These are phyloP conservation scores for Penicillium sp. DNA, from an alignment of 2,329 filamentous ascomycete genomes.

Conservation along the genomic window DNA sequence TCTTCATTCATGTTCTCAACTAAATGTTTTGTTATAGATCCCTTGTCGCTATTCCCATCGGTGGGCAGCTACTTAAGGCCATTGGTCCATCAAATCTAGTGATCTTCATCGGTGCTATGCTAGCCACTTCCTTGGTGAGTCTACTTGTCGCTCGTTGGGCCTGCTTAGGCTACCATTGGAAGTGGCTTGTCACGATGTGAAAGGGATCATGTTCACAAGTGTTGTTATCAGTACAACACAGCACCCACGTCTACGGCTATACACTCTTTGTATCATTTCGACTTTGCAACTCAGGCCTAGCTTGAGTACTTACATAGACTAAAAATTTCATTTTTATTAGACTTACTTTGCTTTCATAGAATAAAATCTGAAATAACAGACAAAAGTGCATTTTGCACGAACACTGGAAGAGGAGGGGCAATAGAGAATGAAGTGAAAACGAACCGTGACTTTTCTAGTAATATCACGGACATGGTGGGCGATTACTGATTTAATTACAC, in stretches of 20 bases:
- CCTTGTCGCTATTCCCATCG: slow-evolving; percentile 3
- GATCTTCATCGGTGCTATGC: slow-evolving; percentile 1
- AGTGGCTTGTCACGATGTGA: slow-evolving; percentile 1
- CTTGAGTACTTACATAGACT: not conserved
- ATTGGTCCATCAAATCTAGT: slow-evolving; percentile 5
- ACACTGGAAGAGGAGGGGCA: slow-evolving; percentile 35
- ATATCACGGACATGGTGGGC: no score
- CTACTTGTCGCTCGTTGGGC: slow-evolving; percentile 4
- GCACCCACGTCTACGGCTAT: not conserved
- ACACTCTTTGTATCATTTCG: not conserved
- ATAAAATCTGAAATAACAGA: no score
- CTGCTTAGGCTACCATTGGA: slow-evolving; percentile 5
- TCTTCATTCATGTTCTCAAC: not conserved
- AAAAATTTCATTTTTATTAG: not conserved
- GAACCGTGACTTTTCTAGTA: no score
- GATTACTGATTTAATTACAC: no score
- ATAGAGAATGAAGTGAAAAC: no score
- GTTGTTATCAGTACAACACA: no score
- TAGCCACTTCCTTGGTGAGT: not conserved
- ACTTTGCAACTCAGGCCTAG: not conserved
- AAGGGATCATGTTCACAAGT: no score
- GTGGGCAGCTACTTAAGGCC: slow-evolving; percentile 4
- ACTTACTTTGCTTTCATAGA: no score
- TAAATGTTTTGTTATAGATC: not conserved
- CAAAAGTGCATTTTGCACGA: slow-evolving; percentile 19